These are phyloP conservation scores for Magnusiomyces clavatus DNA, from an alignment of 1,139 yeast species.

Conservation along the genomic window DNA sequence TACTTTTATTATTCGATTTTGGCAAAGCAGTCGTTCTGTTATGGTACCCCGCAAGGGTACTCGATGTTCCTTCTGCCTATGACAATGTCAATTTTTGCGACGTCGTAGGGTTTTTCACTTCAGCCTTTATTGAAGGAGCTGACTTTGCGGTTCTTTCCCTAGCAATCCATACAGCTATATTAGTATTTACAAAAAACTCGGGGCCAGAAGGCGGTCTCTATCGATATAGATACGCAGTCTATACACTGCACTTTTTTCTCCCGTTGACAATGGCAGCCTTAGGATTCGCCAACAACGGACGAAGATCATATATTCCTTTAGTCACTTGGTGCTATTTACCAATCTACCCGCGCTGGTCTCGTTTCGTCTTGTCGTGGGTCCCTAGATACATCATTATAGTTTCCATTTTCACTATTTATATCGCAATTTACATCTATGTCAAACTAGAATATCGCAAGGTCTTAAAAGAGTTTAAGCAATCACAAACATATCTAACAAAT, in stretches of 20 bases:
- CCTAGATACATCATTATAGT: slow-evolving; percentile 67
- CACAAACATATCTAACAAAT: slow-evolving; percentile 19
- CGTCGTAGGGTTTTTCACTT: slow-evolving; percentile 78
- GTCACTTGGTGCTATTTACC: slow-evolving; percentile 83
- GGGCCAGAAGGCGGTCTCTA: slow-evolving; percentile 71
- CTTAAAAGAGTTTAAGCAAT: slow-evolving; percentile 22
- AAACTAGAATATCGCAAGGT: slow-evolving; percentile 33
- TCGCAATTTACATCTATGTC: slow-evolving; percentile 67
- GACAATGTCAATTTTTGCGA: slow-evolving; percentile 53
- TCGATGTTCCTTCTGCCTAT: slow-evolving; percentile 44
- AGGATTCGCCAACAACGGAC: slow-evolving; percentile 48
- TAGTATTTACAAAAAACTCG: slow-evolving; percentile 47
- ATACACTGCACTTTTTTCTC: slow-evolving; percentile 48
- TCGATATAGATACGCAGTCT: slow-evolving; percentile 50
- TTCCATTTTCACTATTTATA: slow-evolving; percentile 56
- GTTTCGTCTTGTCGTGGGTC: slow-evolving; percentile 71
- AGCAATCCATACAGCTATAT: slow-evolving; percentile 73
- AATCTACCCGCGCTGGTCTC: slow-evolving; percentile 63
- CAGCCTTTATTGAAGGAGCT: slow-evolving; percentile 77
- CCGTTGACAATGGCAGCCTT: slow-evolving; percentile 67
- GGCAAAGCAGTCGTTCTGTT: slow-evolving; percentile 64
- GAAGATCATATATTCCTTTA: slow-evolving; percentile 30
- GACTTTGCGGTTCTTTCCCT: slow-evolving; percentile 77
- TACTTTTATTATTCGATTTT: slow-evolving; percentile 62
- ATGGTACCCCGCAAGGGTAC: slow-evolving; percentile 60